phyloP scores from a whole-genome alignment of 2,329 filamentous ascomycete genomes.

The Colletotrichum truncatum region DNA sequence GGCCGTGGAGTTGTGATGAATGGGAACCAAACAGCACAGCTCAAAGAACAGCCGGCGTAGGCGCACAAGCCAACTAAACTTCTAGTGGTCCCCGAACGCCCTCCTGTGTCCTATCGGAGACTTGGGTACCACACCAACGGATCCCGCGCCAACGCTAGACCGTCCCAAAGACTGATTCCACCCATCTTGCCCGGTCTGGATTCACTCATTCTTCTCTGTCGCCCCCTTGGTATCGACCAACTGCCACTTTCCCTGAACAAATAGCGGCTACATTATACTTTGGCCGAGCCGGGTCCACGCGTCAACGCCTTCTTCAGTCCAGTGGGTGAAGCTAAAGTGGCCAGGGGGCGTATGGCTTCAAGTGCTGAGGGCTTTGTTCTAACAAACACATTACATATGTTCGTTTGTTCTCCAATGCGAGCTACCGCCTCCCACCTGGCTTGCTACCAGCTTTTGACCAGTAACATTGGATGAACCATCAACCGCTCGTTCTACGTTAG shows the following conservation, averaged over 20 bases:
- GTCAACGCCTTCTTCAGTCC: not conserved
- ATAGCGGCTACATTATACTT: conserved; percentile 13
- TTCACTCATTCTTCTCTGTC: not conserved
- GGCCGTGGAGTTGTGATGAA: not conserved
- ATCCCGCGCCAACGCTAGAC: not conserved
- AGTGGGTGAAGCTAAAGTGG: not conserved
- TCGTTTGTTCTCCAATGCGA: not conserved
- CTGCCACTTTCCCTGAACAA: not conserved
- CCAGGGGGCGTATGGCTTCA: not conserved
- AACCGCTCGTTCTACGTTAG: not conserved
- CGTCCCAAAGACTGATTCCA: not conserved
- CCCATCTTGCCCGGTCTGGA: not conserved
- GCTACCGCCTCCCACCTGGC: not conserved
- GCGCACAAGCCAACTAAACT: not conserved
- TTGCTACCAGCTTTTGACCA: not conserved
- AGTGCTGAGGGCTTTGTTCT: not conserved
- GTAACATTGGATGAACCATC: not conserved
- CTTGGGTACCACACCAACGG: conserved; percentile 10
- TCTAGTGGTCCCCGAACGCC: not conserved
- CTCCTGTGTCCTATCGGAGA: not conserved
- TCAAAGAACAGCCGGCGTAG: not conserved
- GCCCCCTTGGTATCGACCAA: not conserved
- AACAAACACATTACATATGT: not conserved
- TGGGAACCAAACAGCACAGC: not conserved
- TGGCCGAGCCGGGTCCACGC: conserved; percentile 23